Base-by-base conservation (phyloP, 2,329 filamentous ascomycete genomes). In the Drechslera avenae region DNA sequence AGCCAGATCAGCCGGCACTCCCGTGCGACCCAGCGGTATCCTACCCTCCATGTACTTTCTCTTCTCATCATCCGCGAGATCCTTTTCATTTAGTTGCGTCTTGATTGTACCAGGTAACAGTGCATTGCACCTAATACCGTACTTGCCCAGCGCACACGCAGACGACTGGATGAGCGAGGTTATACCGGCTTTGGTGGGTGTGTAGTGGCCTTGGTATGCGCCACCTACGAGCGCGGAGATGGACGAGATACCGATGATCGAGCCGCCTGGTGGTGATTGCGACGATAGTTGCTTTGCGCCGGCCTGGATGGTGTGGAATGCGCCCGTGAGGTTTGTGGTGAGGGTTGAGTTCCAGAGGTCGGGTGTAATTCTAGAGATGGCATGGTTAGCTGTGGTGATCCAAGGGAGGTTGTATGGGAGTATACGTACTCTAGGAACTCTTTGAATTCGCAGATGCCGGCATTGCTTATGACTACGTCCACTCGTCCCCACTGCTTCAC, bases 291-390 rank as follows among this genome's bases (percentile, higher is more conserved):
- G 90, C 2, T 86, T 83, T 1, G 90, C 91, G 2, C 90, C 91
- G 0, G 91, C 89, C 78, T 96, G 91, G 17, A 89, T 87, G 30
- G 89, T 82, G 77, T 91, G 92, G 77, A 95, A 96, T n/a, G 91
- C 89, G 36, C 91, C 91, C 60, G 87, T 86, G 59, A 96, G 85
- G 75, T 96, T 96, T 41, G 89, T 93, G 31, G 83, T 79, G 33
- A 95, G 79, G 2, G 91, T 95, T 46, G 80, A 79, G 54, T 83
- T 76, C 66, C 91, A 88, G 46, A 95, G 84, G 49, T 87, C 82
- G 1, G 85, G 82, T 8, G 84, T 79, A 35, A 96, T 82, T 16
- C 83, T 85, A 50, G 2, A 13, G 18, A 23, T n/a, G 13, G 14
- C n/a, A n/a, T 28, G 32, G 36, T 28, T 16, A 19, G 26, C 2